phyloP scores from a whole-genome alignment of 2,329 filamentous ascomycete genomes.

The Beauveria medogensis region DNA sequence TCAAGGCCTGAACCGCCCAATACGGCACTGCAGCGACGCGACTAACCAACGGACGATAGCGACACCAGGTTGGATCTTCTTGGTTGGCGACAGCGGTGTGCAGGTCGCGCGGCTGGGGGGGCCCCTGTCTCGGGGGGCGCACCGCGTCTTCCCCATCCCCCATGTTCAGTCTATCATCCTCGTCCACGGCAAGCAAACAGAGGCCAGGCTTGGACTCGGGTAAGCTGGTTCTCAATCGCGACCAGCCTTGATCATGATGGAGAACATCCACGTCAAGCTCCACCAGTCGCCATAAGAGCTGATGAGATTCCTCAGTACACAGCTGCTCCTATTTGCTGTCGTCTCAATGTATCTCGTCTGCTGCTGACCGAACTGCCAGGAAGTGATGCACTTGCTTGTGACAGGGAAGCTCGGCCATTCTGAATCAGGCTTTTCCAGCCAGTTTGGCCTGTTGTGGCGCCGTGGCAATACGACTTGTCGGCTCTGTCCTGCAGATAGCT shows the following conservation, averaged over 20 bases:
- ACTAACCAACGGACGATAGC: conserved; percentile 24
- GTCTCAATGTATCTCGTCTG: neutral
- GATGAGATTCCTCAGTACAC: neutral
- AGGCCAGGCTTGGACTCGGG: neutral
- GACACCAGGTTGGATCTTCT: conserved; percentile 9
- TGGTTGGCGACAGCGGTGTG: conserved; percentile 14
- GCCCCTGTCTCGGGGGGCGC: conserved; percentile 10
- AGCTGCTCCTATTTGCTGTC: neutral
- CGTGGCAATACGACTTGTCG: too few relatives aligned
- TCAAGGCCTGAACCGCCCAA: conserved; percentile 42
- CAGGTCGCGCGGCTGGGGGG: neutral
- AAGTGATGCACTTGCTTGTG: neutral
- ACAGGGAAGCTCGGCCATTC: neutral
- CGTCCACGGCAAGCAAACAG: neutral
- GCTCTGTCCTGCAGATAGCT: neutral
- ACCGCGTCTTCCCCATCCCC: conserved; percentile 20
- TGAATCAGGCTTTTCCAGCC: neutral
- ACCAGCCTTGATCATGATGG: conserved; percentile 10
- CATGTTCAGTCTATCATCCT: neutral
- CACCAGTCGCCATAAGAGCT: neutral
- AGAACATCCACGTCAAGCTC: conserved; percentile 3
- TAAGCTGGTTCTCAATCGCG: conserved; percentile 2
- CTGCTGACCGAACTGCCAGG: neutral
- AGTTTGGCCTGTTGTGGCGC: neutral
- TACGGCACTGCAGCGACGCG: conserved; percentile 38